Evolutionary conservation across 1,284 basidiomycete species (phyloP), one percentile per base, ranked within the genome.

Genomic region (Porogramme epimiltina): DNA sequence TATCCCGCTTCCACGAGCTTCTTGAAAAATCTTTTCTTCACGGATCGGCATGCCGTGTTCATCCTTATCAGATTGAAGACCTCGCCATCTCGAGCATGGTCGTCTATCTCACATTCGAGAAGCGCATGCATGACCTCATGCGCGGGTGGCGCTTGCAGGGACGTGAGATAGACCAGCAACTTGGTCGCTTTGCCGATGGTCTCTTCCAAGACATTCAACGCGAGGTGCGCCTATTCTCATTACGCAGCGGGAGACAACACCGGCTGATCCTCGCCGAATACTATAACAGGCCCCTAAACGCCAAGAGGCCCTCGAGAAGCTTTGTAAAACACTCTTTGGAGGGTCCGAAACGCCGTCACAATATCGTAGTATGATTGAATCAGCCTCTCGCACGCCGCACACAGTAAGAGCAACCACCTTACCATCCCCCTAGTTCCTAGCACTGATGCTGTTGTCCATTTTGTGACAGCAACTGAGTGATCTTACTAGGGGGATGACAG

Each of bases 121-220:
- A 47, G 18, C 56, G 56, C 38, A 58, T 58, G 50, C 41, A 49
- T 11, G 50, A 54, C 8, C 47, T 58, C 9, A 39, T 58, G 13
- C 26, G 56, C 2, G 45, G 52, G 31, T 58, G 56, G 56, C 49
- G 56, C 4, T 52, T 41, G 9, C 52, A 58, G 31, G 50, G 56
- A 20, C 53, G 45, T n/a, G 50, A 58, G 33, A 45, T 58, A 25
- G 36, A 41, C 20, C 39, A 47, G 47, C 56, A 58, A 45, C 31
- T 58, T n/a, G 56, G 44, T 6, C 52, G 56, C 0, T 58, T 50
- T 18, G 53, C 53, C 5, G 56, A 55, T 20, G 53, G 56, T 4
- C 31, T 58, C 15, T 55, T 55, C 52, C 43, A 40, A 19, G 52
- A 52, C 20, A 45, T 45, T 15, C 15, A 38, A 15, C 28, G 28